Percentiles rank a stretch among this genome's conserved stretches.
phyloP scores from a whole-genome alignment of 1,284 basidiomycete genomes.

The Trametes polyzona region DNA sequence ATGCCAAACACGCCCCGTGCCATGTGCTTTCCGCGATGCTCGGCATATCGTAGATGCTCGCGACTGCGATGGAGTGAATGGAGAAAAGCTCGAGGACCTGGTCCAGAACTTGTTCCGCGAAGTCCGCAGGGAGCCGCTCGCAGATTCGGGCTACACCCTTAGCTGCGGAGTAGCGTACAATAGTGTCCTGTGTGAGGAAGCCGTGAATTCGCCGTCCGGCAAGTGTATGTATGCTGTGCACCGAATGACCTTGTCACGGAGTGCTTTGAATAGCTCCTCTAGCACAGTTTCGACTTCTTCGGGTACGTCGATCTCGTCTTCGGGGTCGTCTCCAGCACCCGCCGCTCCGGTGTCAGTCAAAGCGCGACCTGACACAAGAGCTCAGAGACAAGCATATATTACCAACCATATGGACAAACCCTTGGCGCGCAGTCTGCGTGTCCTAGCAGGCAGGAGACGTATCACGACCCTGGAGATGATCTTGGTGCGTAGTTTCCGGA shows the following conservation, averaged over 20 bases:
- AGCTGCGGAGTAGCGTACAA: conserved; percentile 94
- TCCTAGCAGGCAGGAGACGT: conserved; percentile 59
- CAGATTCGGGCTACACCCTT: conserved; percentile 92
- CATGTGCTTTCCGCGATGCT: conserved; percentile 84
- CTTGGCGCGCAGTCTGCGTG: conserved; percentile 42
- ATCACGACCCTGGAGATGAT: conserved; percentile 65
- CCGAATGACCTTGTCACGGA: conserved; percentile 80
- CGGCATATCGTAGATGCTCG: conserved; percentile 72
- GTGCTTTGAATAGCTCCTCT: conserved; percentile 71
- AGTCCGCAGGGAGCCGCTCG: conserved; percentile 76
- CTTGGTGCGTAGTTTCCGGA: conserved; percentile 72
- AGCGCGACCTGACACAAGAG: conserved; percentile 18
- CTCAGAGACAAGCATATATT: not conserved
- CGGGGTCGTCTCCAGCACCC: not conserved
- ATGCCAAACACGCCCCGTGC: conserved; percentile 94
- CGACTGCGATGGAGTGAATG: conserved; percentile 64
- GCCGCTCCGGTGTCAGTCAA: conserved; percentile 9
- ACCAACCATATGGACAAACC: conserved; percentile 38
- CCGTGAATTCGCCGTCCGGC: not conserved
- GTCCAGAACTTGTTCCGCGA: conserved; percentile 81
- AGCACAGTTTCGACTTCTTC: conserved; percentile 81
- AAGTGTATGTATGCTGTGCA: not conserved
- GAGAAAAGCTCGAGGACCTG: conserved; percentile 75
- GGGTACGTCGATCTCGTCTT: conserved; percentile 70
- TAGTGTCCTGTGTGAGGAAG: conserved; percentile 71